Percentiles rank a stretch among this genome's conserved stretches.
phyloP scores from a whole-genome alignment of 164 flowering plant species.

The Aristolochia fimbriata region DNA sequence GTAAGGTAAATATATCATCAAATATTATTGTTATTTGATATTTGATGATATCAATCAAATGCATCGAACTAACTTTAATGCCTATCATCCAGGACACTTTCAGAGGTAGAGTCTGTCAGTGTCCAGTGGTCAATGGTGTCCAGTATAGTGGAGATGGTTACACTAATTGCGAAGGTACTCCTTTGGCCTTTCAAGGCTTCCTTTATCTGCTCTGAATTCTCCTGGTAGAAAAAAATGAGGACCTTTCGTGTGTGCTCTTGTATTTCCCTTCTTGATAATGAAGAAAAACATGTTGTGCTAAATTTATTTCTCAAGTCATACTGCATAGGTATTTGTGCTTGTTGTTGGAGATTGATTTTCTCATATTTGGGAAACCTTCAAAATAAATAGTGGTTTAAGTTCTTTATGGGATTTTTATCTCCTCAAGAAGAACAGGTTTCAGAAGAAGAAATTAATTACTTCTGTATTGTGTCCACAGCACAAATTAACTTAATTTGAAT shows the following conservation, averaged over 20 bases:
- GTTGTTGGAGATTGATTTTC: too few relatives aligned
- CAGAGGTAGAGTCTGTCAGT: constrained; percentile 83
- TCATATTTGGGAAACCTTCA: too few relatives aligned
- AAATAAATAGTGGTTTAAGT: too few relatives aligned
- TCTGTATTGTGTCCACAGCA: too few relatives aligned
- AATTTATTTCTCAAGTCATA: too few relatives aligned
- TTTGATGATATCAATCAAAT: too few relatives aligned
- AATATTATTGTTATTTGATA: neutral
- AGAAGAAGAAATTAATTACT: too few relatives aligned
- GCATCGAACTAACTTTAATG: too few relatives aligned
- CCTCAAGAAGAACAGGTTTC: too few relatives aligned
- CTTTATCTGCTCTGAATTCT: neutral
- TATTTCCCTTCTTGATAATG: neutral
- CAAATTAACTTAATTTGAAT: too few relatives aligned
- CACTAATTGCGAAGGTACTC: constrained; percentile 54
- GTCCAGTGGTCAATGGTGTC: constrained; percentile 69
- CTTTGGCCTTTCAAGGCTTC: neutral
- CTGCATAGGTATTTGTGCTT: too few relatives aligned
- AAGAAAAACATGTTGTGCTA: neutral
- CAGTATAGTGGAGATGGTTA: constrained; percentile 89
- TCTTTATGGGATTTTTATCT: too few relatives aligned
- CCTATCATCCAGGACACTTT: constrained; percentile 58
- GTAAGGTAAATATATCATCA: constrained; percentile 39
- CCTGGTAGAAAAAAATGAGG: neutral
- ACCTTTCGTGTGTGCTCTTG: neutral